Percentiles rank a stretch among this genome's conserved stretches.
phyloP scores from a whole-genome alignment of 2,329 filamentous ascomycete genomes.

The Orbilia javanica region DNA sequence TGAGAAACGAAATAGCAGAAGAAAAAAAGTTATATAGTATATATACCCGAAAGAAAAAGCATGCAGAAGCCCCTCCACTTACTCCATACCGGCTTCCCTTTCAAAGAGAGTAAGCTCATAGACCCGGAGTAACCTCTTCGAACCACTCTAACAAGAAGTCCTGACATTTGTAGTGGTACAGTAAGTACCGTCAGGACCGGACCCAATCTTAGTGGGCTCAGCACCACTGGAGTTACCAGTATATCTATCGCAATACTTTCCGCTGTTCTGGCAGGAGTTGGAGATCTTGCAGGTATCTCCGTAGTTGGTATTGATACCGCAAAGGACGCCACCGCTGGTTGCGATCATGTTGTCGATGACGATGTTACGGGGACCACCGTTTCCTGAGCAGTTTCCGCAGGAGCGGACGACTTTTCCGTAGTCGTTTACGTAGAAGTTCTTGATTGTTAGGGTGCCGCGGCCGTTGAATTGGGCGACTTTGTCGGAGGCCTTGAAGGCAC shows the following conservation, averaged over 20 bases:
- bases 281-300: constrained; percentile 62
- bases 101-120: background rate
- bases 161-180: constrained; percentile 61
- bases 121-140: too few species aligned
- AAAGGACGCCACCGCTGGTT: constrained; percentile 65
- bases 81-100: background rate
- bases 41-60: background rate
- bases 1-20: background rate
- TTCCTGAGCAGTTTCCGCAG: constrained; percentile 67
- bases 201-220: constrained; percentile 65
- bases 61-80: background rate
- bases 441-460: constrained; percentile 66
- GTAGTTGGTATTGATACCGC: constrained; percentile 66
- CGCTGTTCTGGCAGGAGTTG: constrained; percentile 63
- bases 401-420: constrained; percentile 70
- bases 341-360: constrained; percentile 67
- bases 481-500: constrained; percentile 67
- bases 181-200: constrained; percentile 65
- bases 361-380: constrained; percentile 63
- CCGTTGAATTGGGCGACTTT: constrained; percentile 69
- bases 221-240: constrained; percentile 64
- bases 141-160: constrained; percentile 53
- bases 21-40: background rate
- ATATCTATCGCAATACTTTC: constrained; percentile 64
- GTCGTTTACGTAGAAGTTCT: constrained; percentile 61